Evolutionary conservation across 805 yeast genomes (phyloP).

Genomic region (Monosporozyma servazzii): DNA sequence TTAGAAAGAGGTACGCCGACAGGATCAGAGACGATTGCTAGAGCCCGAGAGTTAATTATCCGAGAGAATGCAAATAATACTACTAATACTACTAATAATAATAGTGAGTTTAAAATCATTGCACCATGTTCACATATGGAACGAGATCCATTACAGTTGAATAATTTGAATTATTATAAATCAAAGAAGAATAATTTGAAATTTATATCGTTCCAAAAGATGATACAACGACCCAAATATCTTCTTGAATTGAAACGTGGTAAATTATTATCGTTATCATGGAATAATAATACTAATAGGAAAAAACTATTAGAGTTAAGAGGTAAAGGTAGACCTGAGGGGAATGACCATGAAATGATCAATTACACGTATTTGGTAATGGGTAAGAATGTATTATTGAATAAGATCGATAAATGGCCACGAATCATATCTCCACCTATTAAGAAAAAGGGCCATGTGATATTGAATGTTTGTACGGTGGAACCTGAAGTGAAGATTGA

Average conservation of each 20-base stretch:
- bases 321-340: slow-evolving; percentile 75
- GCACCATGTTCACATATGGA: slow-evolving; percentile 92
- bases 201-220: slow-evolving; percentile 69
- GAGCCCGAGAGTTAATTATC: slow-evolving; percentile 85
- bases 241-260: slow-evolving; percentile 84
- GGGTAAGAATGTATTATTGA: slow-evolving; percentile 35
- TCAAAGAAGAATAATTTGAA: slow-evolving; percentile 50
- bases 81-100: slow-evolving; percentile 18
- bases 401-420: slow-evolving; percentile 44
- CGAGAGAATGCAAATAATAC: slow-evolving; percentile 49
- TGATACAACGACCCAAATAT: slow-evolving; percentile 68
- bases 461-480: slow-evolving; percentile 61
- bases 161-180: slow-evolving; percentile 58
- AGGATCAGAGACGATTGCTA: slow-evolving; percentile 80
- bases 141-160: slow-evolving; percentile 75
- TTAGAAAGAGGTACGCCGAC: slow-evolving; percentile 84
- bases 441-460: slow-evolving; percentile 75
- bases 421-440: slow-evolving; percentile 63
- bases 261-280: slow-evolving; percentile 54
- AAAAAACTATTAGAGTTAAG: slow-evolving; percentile 25
- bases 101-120: slow-evolving; percentile 40
- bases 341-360: slow-evolving; percentile 61
- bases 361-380: slow-evolving; percentile 67
- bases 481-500: slow-evolving; percentile 65
- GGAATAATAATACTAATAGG: slow-evolving; percentile 52